Conservation (phyloP, 2,329 filamentous ascomycete species). For the Pseudocercospora vitis region DNA sequence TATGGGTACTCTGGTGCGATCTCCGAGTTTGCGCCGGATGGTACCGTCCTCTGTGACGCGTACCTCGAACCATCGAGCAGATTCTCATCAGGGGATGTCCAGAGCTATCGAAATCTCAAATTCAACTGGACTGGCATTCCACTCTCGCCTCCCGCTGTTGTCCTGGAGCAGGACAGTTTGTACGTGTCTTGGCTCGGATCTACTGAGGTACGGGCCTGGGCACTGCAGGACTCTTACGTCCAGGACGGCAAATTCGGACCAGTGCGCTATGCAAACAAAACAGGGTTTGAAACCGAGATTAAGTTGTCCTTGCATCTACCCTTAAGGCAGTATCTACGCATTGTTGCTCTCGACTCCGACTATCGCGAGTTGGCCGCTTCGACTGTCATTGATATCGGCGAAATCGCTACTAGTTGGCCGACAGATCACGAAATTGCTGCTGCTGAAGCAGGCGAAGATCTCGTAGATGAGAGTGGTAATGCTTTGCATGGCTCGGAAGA, state of each 20-base stretch:
- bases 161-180: constrained; percentile 31
- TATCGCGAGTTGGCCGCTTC: constrained; percentile 10
- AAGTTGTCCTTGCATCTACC: constrained; percentile 9
- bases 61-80: constrained; percentile 50
- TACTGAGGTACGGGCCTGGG: constrained; percentile 47
- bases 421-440: constrained; percentile 2
- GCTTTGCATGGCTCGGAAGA: constrained; percentile 8
- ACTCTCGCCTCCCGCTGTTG: constrained; percentile 29
- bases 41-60: constrained; percentile 53
- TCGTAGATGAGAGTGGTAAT: too few relatives aligned
- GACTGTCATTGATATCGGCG: constrained; percentile 8
- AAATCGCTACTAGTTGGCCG: constrained; percentile 5
- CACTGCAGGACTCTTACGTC: constrained; percentile 42
- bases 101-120: constrained; percentile 55
- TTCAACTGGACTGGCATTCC: constrained; percentile 48
- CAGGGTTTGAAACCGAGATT: constrained; percentile 28
- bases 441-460: not conserved
- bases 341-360: constrained; percentile 26
- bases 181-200: constrained; percentile 55
- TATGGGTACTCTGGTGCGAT: constrained; percentile 50
- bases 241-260: constrained; percentile 6
- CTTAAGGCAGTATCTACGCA: constrained; percentile 23
- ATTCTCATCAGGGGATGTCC: constrained; percentile 39
- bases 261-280: constrained; percentile 16
- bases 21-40: constrained; percentile 45